phyloP scores from a whole-genome alignment of 805 yeast species.

The Hanseniaspora guilliermondii region DNA sequence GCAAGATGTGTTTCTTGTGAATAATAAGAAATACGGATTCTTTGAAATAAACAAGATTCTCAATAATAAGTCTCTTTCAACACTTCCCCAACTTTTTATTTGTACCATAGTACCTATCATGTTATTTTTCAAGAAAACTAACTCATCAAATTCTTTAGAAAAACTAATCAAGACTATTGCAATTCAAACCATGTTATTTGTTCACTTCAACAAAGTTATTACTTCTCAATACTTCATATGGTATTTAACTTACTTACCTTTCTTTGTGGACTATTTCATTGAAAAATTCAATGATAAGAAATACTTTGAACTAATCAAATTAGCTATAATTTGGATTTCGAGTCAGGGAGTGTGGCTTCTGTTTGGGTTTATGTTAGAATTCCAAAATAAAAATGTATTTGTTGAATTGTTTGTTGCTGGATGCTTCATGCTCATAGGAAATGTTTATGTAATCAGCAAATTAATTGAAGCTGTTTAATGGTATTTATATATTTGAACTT shows the following conservation, averaged over 20 bases:
- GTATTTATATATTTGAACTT: neutral
- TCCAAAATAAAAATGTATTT: conserved; percentile 56
- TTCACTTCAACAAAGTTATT: conserved; percentile 66
- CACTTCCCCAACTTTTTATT: conserved; percentile 66
- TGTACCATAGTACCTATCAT: conserved; percentile 43
- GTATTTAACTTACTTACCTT: conserved; percentile 79
- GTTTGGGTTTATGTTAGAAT: conserved; percentile 70
- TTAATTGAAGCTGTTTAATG: conserved; percentile 37
- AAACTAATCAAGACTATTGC: conserved; percentile 46
- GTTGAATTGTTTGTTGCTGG: conserved; percentile 45
- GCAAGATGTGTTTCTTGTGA: neutral
- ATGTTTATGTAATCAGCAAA: conserved; percentile 47
- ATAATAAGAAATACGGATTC: conserved; percentile 9
- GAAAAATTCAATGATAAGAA: conserved; percentile 16
- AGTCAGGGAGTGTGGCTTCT: conserved; percentile 70
- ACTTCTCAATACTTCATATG: conserved; percentile 95
- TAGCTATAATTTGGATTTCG: conserved; percentile 43
- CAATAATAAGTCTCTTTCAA: conserved; percentile 41
- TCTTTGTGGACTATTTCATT: conserved; percentile 37
- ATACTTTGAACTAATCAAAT: conserved; percentile 33
- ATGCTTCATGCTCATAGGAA: conserved; percentile 47
- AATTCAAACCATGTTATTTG: conserved; percentile 67
- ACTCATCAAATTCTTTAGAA: conserved; percentile 17
- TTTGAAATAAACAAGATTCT: conserved; percentile 28
- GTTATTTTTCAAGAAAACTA: conserved; percentile 21